These are phyloP conservation scores for Eremothecium sinecaudum DNA, from an alignment of 1,139 yeast species.

Conservation along the genomic window DNA sequence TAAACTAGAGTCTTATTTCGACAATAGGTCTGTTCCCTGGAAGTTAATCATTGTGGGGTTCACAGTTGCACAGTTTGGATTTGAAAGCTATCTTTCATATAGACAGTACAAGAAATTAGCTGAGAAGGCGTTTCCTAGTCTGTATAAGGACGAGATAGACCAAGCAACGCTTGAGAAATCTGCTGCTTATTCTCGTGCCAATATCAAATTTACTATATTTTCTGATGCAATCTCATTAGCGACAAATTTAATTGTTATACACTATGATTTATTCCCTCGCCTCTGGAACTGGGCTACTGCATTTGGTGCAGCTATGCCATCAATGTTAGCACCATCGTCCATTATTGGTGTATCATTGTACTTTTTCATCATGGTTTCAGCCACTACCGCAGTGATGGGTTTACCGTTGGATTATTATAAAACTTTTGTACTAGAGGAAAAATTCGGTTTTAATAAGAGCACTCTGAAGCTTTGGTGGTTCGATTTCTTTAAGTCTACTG, in stretches of 20 bases:
- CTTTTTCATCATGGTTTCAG: constrained; percentile 45
- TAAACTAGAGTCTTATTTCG: constrained; percentile 35
- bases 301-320: constrained; percentile 39
- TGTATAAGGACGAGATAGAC: constrained; percentile 56
- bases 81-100: constrained; percentile 62
- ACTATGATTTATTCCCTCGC: constrained; percentile 57
- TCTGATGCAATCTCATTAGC: constrained; percentile 43
- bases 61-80: constrained; percentile 63
- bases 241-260: constrained; percentile 49
- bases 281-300: constrained; percentile 43
- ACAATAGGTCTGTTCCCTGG: constrained; percentile 65
- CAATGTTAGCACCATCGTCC: constrained; percentile 35
- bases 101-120: constrained; percentile 70
- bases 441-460: constrained; percentile 83
- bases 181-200: constrained; percentile 75
- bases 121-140: constrained; percentile 48
- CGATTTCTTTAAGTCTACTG: constrained; percentile 56
- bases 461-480: constrained; percentile 61
- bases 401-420: constrained; percentile 67
- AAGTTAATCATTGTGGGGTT: constrained; percentile 64
- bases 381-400: constrained; percentile 43
- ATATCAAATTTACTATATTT: constrained; percentile 59
- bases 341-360: constrained; percentile 59
- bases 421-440: constrained; percentile 83
- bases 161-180: constrained; percentile 69